These are phyloP conservation scores for Coelastrella sp. DNA, from an alignment of 139 green algal genomes.

Conservation along the genomic window DNA sequence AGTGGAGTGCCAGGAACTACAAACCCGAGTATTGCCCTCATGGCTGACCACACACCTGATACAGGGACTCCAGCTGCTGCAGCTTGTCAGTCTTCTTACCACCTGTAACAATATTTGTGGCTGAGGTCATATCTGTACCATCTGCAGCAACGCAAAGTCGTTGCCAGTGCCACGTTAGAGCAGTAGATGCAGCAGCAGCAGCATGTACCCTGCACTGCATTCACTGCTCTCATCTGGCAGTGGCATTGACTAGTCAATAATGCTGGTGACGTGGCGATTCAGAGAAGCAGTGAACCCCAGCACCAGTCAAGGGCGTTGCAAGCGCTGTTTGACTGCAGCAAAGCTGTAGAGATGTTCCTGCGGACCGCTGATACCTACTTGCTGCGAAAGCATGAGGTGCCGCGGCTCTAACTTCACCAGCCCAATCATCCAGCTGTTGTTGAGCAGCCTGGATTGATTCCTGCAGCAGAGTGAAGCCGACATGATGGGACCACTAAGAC, in stretches of 20 bases:
- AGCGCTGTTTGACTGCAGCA: not conserved
- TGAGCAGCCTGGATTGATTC: not conserved
- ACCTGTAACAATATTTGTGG: not conserved
- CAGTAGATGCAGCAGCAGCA: too few relatives aligned
- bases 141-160: too few relatives aligned
- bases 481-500: not conserved
- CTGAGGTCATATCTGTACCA: not conserved
- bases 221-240: too few relatives aligned
- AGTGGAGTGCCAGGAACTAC: too few relatives aligned
- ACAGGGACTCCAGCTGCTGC: not conserved
- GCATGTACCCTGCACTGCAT: too few relatives aligned
- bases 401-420: not conserved
- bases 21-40: too few relatives aligned
- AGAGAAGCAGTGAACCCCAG: too few relatives aligned
- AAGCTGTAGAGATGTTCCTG: not conserved
- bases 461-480: not conserved
- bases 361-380: not conserved
- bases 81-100: not conserved
- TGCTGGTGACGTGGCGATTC: too few relatives aligned
- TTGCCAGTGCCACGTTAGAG: too few relatives aligned
- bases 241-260: too few relatives aligned
- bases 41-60: too few relatives aligned
- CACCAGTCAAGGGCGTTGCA: too few relatives aligned
- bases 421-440: conserved; percentile 29
- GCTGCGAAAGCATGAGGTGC: not conserved